These are phyloP conservation scores for Penicillium arizonense DNA, from an alignment of 495 filamentous ascomycete genomes.

Conservation along the genomic window DNA sequence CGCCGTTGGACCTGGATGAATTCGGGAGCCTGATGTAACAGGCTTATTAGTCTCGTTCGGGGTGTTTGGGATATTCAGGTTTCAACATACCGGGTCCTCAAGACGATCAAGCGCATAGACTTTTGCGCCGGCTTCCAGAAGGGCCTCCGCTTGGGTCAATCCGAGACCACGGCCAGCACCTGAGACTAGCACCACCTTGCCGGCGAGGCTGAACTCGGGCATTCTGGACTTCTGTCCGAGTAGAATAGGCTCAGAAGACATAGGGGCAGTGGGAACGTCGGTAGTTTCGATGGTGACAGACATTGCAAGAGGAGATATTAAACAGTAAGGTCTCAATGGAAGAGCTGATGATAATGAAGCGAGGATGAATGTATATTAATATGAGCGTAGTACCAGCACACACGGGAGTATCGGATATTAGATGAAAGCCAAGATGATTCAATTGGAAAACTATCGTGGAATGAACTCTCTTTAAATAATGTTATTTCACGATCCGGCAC, in stretches of 20 bases:
- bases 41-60: constrained; percentile 1
- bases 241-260: constrained; percentile 21
- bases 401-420: not conserved
- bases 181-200: constrained; percentile 75
- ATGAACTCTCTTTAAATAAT: constrained; percentile 7
- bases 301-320: constrained; percentile 23
- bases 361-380: not conserved
- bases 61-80: no score
- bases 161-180: constrained; percentile 80
- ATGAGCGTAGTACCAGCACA: not conserved
- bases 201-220: constrained; percentile 76
- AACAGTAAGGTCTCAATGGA: not conserved
- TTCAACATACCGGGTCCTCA: constrained; percentile 40
- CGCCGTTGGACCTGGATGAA: constrained; percentile 64
- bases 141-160: constrained; percentile 72
- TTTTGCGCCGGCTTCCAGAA: constrained; percentile 78
- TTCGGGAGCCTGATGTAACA: constrained; percentile 46
- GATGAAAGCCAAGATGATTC: not conserved
- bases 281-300: constrained; percentile 43
- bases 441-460: not conserved
- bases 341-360: not conserved
- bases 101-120: constrained; percentile 50
- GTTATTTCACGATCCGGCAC: not conserved
- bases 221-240: constrained; percentile 48
- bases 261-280: constrained; percentile 24